Percentiles rank a stretch among this genome's conserved stretches.
Evolutionary conservation across 768 basidiomycete species (phyloP).

Genomic region (Tricholoma furcatifolium): DNA sequence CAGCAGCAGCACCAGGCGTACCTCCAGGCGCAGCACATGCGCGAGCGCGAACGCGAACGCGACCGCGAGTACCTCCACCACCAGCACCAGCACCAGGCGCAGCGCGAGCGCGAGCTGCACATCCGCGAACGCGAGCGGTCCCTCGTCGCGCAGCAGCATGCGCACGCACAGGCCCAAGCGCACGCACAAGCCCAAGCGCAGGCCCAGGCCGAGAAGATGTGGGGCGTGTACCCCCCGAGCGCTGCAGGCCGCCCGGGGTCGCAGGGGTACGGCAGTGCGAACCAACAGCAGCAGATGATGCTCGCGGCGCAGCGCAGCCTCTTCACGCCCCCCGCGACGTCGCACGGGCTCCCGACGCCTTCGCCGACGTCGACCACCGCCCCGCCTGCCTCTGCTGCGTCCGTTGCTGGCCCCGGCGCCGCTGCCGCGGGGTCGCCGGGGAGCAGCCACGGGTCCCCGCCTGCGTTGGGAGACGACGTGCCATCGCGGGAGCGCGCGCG

Average conservation of each 20-base stretch:
- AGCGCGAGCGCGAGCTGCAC: constrained; percentile 12
- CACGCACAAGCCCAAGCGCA: constrained; percentile 2
- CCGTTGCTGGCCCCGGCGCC: background rate
- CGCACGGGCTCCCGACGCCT: constrained; percentile 33
- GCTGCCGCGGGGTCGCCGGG: background rate
- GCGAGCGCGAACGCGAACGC: constrained; percentile 3
- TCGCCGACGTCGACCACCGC: constrained; percentile 11
- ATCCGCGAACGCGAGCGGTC: constrained; percentile 12
- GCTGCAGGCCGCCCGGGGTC: constrained; percentile 15
- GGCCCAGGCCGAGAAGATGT: constrained; percentile 25
- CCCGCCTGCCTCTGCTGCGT: constrained; percentile 7
- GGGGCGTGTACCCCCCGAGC: constrained; percentile 29
- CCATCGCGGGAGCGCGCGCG: constrained; percentile 1
- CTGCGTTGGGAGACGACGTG: too few species aligned
- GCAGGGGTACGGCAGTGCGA: constrained; percentile 13
- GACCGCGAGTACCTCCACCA: constrained; percentile 7
- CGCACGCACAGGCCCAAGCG: constrained; percentile 11
- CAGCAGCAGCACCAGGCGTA: constrained; percentile 18
- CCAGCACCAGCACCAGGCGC: constrained; percentile 1
- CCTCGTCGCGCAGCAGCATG: constrained; percentile 17
- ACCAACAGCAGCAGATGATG: constrained; percentile 20
- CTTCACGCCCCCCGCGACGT: constrained; percentile 41
- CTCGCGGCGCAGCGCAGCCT: constrained; percentile 32
- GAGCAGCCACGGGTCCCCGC: background rate
- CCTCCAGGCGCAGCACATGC: constrained; percentile 9